These are phyloP conservation scores for Leccinum variabile DNA, from an alignment of 1,284 basidiomycete species.

Conservation along the genomic window DNA sequence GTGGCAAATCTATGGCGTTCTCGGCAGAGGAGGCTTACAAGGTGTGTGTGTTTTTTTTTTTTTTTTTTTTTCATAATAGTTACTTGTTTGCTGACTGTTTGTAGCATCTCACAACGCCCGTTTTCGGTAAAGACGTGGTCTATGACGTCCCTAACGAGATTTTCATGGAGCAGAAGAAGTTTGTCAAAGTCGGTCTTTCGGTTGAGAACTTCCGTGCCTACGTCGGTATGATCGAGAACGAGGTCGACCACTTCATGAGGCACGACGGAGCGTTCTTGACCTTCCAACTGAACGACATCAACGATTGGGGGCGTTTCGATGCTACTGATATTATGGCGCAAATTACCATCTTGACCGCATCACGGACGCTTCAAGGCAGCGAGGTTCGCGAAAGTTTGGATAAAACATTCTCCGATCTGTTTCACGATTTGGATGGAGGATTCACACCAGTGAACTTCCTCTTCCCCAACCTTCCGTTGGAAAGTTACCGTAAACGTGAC, in stretches of 20 bases:
- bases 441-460: constrained; percentile 94
- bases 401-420: constrained; percentile 85
- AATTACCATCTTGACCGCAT: constrained; percentile 94
- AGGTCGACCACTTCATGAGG: constrained; percentile 73
- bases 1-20: constrained; percentile 89
- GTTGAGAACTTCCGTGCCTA: constrained; percentile 92
- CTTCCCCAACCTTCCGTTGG: constrained; percentile 91
- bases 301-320: constrained; percentile 75
- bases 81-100: constrained; percentile 9
- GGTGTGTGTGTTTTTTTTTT: constrained; percentile 42
- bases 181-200: constrained; percentile 92
- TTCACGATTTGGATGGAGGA: constrained; percentile 90
- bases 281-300: constrained; percentile 61
- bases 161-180: constrained; percentile 99
- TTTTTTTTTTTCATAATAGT: neutral
- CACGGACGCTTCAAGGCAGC: constrained; percentile 88
- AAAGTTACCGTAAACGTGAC: constrained; percentile 87
- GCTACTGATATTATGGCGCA: constrained; percentile 80
- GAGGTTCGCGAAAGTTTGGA: constrained; percentile 83
- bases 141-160: constrained; percentile 97
- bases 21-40: constrained; percentile 98
- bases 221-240: constrained; percentile 87
- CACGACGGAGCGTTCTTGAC: constrained; percentile 60
- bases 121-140: constrained; percentile 97
- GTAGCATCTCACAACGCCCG: constrained; percentile 85